Evolutionary conservation across 306 rosid species (phyloP).

Genomic region (Prunus campanulata): DNA sequence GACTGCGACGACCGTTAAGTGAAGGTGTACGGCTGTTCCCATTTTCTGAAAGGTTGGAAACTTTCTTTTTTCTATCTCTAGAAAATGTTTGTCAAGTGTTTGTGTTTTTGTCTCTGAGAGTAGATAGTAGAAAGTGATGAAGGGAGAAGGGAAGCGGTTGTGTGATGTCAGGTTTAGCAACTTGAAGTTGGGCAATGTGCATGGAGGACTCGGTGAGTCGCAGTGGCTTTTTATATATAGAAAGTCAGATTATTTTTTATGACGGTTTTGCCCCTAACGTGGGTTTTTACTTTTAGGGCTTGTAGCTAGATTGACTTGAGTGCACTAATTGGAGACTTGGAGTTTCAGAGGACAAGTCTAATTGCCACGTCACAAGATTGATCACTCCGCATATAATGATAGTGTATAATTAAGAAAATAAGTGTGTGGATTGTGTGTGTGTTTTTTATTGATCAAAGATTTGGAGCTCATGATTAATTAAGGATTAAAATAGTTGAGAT

Average conservation of each 20-base stretch:
- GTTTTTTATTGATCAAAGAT: neutral
- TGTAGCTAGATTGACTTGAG: neutral
- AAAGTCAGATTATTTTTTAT: neutral
- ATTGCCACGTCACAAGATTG: conserved; percentile 10
- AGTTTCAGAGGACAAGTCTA: conserved; percentile 18
- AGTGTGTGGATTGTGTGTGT: neutral
- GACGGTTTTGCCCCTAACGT: conserved; percentile 62
- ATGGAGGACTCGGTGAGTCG: neutral
- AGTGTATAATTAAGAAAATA: neutral
- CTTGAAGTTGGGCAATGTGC: neutral
- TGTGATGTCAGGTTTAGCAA: conserved; percentile 6
- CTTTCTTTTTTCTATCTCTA: neutral
- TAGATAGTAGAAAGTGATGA: neutral
- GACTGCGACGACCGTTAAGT: neutral
- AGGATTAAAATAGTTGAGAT: neutral
- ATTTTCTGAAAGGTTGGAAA: neutral
- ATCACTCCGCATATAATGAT: neutral
- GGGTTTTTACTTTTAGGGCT: conserved; percentile 1
- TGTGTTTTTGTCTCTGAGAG: neutral
- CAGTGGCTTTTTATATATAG: conserved; percentile 1
- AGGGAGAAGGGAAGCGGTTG: neutral
- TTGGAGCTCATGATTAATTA: conserved; percentile 2
- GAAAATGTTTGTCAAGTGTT: neutral
- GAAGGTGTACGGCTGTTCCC: neutral
- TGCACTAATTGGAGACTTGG: conserved; percentile 14